A percentile compares a stretch with the other conserved stretches of the same genome.
These are phyloP conservation scores for Paulownia fortunei DNA, from an alignment of 257 asterid species.

Conservation along the genomic window DNA sequence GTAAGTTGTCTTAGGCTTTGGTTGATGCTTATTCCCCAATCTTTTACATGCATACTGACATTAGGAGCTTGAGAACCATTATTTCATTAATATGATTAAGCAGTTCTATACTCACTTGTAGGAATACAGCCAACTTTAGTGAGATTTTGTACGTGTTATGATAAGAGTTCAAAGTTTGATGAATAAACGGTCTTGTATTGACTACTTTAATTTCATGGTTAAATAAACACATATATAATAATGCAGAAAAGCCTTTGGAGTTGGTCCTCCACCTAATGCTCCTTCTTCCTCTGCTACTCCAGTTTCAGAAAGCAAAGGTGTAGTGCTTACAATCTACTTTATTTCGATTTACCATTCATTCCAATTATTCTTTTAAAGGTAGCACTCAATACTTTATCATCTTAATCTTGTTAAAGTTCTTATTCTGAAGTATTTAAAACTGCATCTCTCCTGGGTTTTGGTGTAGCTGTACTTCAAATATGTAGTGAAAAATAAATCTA, in stretches of 20 bases:
- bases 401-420: constrained; percentile 6
- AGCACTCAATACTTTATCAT: neutral
- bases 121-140: neutral
- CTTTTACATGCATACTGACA: constrained; percentile 1
- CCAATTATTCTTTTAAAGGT: neutral
- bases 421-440: neutral
- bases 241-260: constrained; percentile 75
- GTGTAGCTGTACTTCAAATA: constrained; percentile 10
- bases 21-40: constrained; percentile 3
- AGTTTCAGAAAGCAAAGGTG: constrained; percentile 55
- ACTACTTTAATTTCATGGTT: constrained; percentile 27
- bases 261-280: constrained; percentile 40
- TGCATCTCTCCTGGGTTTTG: constrained; percentile 18
- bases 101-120: neutral
- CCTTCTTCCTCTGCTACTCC: constrained; percentile 52
- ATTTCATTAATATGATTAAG: constrained; percentile 12
- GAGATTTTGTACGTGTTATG: neutral
- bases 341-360: constrained; percentile 18
- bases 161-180: constrained; percentile 5
- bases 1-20: neutral
- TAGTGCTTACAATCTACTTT: constrained; percentile 19
- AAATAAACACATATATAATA: constrained; percentile 21
- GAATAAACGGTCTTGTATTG: neutral
- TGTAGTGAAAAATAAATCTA: neutral
- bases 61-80: constrained; percentile 7